These are phyloP conservation scores for Claviceps capensis DNA, from an alignment of 2,329 filamentous ascomycete species.

Conservation along the genomic window DNA sequence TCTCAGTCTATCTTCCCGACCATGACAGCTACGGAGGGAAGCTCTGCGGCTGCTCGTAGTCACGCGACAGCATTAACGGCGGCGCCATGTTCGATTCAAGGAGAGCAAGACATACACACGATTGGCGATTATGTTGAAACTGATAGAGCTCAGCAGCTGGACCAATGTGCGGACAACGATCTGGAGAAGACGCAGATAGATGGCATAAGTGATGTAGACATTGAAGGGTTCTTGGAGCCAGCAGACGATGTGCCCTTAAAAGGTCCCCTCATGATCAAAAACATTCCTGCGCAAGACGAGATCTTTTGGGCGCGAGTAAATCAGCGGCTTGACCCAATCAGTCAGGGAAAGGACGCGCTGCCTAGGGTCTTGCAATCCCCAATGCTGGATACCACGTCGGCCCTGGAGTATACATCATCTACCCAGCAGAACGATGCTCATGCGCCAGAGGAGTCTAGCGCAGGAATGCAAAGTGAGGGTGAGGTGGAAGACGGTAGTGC, in stretches of 20 bases:
- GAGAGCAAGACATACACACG: background rate
- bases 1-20: constrained; percentile 39
- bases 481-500: constrained; percentile 14
- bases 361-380: constrained; percentile 26
- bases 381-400: constrained; percentile 2
- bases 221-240: constrained; percentile 22
- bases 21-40: constrained; percentile 25
- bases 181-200: background rate
- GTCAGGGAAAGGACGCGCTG: constrained; percentile 30
- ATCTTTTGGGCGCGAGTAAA: constrained; percentile 36
- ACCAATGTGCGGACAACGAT: background rate
- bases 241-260: constrained; percentile 32
- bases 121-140: background rate
- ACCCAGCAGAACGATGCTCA: constrained; percentile 9
- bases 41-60: constrained; percentile 14
- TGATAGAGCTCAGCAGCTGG: background rate
- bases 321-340: constrained; percentile 37
- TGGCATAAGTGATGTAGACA: constrained; percentile 3
- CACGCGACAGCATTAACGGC: constrained; percentile 17
- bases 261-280: constrained; percentile 40
- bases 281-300: constrained; percentile 42
- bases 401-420: background rate
- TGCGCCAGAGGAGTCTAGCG: constrained; percentile 7
- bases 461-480: constrained; percentile 10
- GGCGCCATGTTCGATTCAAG: constrained; percentile 4